Percentiles rank a stretch among this genome's conserved stretches.
Conservation (phyloP, 108 stramenopile genomes). For the Cyclotella kingstonii region DNA sequence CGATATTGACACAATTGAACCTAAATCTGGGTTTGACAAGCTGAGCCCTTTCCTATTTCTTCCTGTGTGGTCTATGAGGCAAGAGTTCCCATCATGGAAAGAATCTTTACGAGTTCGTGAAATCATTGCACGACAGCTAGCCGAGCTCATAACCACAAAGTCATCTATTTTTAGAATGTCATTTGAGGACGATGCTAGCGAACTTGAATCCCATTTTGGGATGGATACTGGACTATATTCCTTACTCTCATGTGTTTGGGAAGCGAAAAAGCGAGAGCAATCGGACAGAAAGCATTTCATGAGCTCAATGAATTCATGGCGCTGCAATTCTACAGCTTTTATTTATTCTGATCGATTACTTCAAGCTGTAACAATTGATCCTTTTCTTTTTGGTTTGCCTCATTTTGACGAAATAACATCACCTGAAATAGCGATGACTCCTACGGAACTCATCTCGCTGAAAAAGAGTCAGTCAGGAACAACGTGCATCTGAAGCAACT, state of each 20-base stretch:
- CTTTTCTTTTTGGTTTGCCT: constrained; percentile 17
- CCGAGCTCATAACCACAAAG: constrained; percentile 17
- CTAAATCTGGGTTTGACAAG: constrained; percentile 32
- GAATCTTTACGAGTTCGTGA: constrained; percentile 42
- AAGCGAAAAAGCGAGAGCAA: constrained; percentile 21
- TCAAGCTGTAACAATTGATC: constrained; percentile 42
- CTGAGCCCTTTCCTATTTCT: constrained; percentile 41
- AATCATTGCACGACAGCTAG: constrained; percentile 41
- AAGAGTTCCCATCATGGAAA: constrained; percentile 48
- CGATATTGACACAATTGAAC: constrained; percentile 42
- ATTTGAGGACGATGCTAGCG: constrained; percentile 9
- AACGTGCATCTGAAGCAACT: constrained; percentile 55
- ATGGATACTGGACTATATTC: constrained; percentile 41
- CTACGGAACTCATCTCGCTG: constrained; percentile 60
- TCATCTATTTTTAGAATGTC: constrained; percentile 27
- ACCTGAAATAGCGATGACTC: constrained; percentile 52
- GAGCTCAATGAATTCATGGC: constrained; percentile 41
- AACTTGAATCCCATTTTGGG: constrained; percentile 21
- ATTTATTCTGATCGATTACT: constrained; percentile 44
- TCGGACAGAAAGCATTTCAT: constrained; percentile 41
- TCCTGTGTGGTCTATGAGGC: constrained; percentile 64
- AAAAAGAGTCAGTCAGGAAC: constrained; percentile 47
- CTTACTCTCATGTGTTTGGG: constrained; percentile 39
- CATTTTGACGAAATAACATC: constrained; percentile 38
- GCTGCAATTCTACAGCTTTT: constrained; percentile 58